These are phyloP conservation scores for Corynespora cassiicola DNA, from an alignment of 2,329 filamentous ascomycete genomes.

Conservation along the genomic window DNA sequence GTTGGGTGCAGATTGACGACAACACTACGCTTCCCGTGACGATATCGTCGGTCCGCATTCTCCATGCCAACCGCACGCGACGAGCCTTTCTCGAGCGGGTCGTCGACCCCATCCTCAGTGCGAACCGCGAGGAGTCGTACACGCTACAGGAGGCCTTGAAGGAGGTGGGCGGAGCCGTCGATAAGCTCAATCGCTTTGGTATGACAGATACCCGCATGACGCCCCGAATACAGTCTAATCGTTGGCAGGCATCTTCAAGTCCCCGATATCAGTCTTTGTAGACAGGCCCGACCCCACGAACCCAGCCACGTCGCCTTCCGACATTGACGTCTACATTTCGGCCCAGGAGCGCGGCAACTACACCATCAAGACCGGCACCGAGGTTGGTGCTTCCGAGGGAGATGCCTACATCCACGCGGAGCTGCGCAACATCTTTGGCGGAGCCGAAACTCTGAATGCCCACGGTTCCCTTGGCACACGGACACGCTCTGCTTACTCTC, in stretches of 20 bases:
- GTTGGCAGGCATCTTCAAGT: constrained; percentile 79
- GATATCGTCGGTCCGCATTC: constrained; percentile 82
- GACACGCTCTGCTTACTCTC: constrained; percentile 89
- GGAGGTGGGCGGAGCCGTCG: constrained; percentile 72
- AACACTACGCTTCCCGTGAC: constrained; percentile 89
- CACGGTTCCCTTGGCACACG: constrained; percentile 90
- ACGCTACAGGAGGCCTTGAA: constrained; percentile 78
- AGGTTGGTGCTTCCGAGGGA: constrained; percentile 91
- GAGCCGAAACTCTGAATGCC: constrained; percentile 85
- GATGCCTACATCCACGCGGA: constrained; percentile 89
- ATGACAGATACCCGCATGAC: constrained; percentile 34
- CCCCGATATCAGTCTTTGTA: constrained; percentile 81
- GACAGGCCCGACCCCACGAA: constrained; percentile 75
- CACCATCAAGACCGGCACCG: constrained; percentile 91
- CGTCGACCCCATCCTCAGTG: constrained; percentile 77
- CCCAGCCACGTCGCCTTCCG: constrained; percentile 73
- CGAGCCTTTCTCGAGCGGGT: constrained; percentile 81
- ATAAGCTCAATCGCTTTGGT: constrained; percentile 84
- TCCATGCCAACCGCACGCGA: constrained; percentile 84
- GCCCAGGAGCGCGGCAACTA: constrained; percentile 82
- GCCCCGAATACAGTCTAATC: constrained; percentile 20
- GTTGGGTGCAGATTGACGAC: constrained; percentile 68
- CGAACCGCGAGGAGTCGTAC: constrained; percentile 70
- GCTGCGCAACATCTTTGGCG: constrained; percentile 91
- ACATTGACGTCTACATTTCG: constrained; percentile 80